Evolutionary conservation across 441 rosid species (phyloP).

Genomic region (Eruca vesicaria): DNA sequence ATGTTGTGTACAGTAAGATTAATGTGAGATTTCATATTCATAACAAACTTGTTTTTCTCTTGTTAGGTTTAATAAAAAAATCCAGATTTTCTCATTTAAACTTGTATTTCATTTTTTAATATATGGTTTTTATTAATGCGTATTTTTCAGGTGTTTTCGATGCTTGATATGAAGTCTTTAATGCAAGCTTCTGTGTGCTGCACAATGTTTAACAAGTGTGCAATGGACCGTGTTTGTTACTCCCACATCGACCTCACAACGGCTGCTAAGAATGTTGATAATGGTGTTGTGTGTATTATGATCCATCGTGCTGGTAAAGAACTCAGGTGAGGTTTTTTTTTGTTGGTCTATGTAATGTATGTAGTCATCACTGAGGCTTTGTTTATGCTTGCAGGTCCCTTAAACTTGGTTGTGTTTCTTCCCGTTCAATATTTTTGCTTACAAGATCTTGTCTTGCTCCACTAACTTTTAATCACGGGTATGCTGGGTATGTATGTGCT

Average conservation of each 20-base stretch:
- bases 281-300: slow-evolving; percentile 68
- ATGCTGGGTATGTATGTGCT: too few species aligned
- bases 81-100: too few species aligned
- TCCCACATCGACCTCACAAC: slow-evolving; percentile 66
- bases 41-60: too few species aligned
- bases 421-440: slow-evolving; percentile 49
- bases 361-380: background rate
- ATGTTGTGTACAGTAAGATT: too few species aligned
- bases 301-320: slow-evolving; percentile 78
- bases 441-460: slow-evolving; percentile 66
- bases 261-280: slow-evolving; percentile 60
- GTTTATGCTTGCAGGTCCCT: slow-evolving; percentile 50
- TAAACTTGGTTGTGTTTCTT: slow-evolving; percentile 66
- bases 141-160: slow-evolving; percentile 57
- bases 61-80: too few species aligned
- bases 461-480: slow-evolving; percentile 24
- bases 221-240: slow-evolving; percentile 75
- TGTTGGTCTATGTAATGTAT: background rate
- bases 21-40: too few species aligned
- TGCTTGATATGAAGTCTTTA: slow-evolving; percentile 76
- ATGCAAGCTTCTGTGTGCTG: slow-evolving; percentile 72
- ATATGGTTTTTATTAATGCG: too few species aligned
- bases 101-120: too few species aligned
- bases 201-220: slow-evolving; percentile 72
- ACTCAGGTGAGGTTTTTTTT: slow-evolving; percentile 44